Evolutionary conservation across 139 green algal species (phyloP).

Genomic region (Micromonas commoda): DNA sequence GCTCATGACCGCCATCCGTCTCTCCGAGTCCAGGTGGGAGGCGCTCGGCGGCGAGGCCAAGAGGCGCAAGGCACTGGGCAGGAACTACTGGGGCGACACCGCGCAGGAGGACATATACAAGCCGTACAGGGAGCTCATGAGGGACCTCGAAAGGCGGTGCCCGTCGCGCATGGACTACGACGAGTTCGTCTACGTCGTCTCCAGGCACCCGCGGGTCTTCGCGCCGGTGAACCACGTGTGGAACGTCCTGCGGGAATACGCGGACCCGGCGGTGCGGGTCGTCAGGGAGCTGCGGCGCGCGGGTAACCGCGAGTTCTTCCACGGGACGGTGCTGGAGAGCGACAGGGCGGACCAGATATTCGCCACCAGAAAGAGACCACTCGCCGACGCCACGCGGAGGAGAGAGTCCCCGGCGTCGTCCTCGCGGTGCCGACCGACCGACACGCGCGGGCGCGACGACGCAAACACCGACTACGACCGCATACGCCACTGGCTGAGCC

Average conservation of each 20-base stretch:
- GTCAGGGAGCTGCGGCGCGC: neutral
- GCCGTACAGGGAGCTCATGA: neutral
- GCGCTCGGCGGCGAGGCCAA: neutral
- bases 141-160: neutral
- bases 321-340: conserved; percentile 2
- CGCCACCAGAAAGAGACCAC: no score
- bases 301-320: neutral
- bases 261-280: neutral
- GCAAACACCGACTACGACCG: no score
- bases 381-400: no score
- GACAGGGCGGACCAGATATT: neutral
- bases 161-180: neutral
- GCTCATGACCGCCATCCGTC: neutral
- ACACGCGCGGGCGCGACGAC: no score
- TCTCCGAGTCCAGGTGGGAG: neutral
- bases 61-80: neutral
- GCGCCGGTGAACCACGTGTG: neutral
- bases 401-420: no score
- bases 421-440: no score
- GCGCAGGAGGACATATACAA: neutral
- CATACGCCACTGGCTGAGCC: no score
- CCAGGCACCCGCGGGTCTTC: neutral
- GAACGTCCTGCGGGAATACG: neutral
- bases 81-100: neutral
- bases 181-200: neutral